Evolutionary conservation across 208 protist genomes (phyloP), one percentile per base, ranked within the genome.

Genomic region (Leishmania tropica): DNA sequence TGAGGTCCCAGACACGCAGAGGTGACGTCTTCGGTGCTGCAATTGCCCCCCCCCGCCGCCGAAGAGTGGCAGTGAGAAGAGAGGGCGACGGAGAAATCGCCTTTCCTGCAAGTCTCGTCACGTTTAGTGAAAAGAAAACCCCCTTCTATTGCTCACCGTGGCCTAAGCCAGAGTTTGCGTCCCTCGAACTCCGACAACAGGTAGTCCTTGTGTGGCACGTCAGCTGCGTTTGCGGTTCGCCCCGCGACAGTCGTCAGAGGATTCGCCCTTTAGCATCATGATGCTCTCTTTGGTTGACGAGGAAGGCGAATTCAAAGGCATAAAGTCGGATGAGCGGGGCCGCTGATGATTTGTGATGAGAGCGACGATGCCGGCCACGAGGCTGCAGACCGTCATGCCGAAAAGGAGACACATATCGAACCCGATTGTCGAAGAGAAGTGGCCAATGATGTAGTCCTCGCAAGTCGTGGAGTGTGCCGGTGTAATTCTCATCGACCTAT

Each of bases 381-480:
- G 19, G n/a, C 80, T 81, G 45, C 76, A 84, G n/a, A 81, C 76
- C 0, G 80, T 67, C 78, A 87, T 82, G 42, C 79, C 71, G 37
- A 84, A 73, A 24, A 81, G 24, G 0, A 83, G 47, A n/a, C 62
- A 81, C 42, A 87, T 35, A 10, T 67, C 47, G 54, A 87, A 87
- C 11, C 75, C 80, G 3, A 79, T 37, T 10, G 75, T 81, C 35
- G 76, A 76, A 3, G 84, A 80, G 7, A 87, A 53, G 40, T 81
- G 67, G 11, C 84, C 84, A 13, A 87, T n/a, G 21, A 87, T 42
- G 79, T 81, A 84, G 54, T 83, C 75, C 62, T 79, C 65, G 60
- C 84, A 87, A 40, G 58, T 68, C 0, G 51, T 75, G 37, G 67
- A 56, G 11, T 56, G 72, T 3, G 53, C 21, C 58, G 15, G 62